Evolutionary conservation across 2,329 filamentous ascomycete species (phyloP).

Genomic region (Leptographium galeiforme): DNA sequence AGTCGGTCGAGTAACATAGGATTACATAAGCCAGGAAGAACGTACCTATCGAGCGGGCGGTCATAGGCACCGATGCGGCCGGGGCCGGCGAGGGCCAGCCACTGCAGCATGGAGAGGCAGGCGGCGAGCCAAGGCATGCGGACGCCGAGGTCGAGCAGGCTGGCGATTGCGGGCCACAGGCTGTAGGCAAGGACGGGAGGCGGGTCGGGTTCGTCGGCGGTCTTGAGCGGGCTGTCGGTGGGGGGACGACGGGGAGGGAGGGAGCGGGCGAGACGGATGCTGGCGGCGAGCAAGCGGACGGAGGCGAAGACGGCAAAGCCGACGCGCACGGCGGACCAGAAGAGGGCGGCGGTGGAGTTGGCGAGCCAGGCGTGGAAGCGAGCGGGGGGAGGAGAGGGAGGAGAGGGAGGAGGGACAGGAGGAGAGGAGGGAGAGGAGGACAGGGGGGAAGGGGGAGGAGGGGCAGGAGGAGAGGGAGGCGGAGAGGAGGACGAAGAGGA

Average conservation of each 20-base stretch:
- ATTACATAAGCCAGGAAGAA: constrained; percentile 2
- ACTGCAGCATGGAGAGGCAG: constrained; percentile 61
- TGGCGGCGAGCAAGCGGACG: constrained; percentile 51
- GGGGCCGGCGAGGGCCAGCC: constrained; percentile 58
- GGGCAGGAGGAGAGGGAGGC: background rate
- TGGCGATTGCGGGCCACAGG: constrained; percentile 60
- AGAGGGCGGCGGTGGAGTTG: constrained; percentile 25
- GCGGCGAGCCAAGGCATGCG: constrained; percentile 90
- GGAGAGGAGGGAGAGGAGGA: background rate
- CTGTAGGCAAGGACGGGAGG: constrained; percentile 62
- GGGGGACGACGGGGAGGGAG: constrained; percentile 37
- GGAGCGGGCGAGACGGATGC: constrained; percentile 54
- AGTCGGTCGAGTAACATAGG: background rate
- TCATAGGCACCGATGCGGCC: constrained; percentile 62
- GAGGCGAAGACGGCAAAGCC: constrained; percentile 42
- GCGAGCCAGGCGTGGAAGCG: background rate
- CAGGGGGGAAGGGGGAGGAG: background rate
- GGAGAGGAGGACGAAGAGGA: background rate
- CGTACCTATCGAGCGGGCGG: constrained; percentile 84
- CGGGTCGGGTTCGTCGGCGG: no score
- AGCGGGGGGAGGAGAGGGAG: background rate
- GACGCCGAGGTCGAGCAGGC: constrained; percentile 56
- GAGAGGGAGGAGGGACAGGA: background rate
- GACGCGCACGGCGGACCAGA: constrained; percentile 44
- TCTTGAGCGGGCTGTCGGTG: background rate